These are phyloP conservation scores for Aspergillus ruber DNA, from an alignment of 2,329 filamentous ascomycete genomes.

Conservation along the genomic window DNA sequence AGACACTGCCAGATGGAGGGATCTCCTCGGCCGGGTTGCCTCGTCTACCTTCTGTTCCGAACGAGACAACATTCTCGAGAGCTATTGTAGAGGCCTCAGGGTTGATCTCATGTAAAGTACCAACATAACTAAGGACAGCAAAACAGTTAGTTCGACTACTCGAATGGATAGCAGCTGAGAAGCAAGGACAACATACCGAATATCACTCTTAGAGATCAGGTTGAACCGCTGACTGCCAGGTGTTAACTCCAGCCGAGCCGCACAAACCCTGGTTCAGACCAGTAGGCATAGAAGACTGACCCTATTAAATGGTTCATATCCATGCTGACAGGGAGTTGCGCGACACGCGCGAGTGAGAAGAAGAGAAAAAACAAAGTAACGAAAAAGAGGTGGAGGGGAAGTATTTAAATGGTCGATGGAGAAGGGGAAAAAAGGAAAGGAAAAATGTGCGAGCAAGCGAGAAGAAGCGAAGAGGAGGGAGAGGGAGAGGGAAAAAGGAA, in stretches of 20 bases:
- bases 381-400: constrained; percentile 16
- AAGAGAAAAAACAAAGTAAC: constrained; percentile 15
- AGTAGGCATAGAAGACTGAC: constrained; percentile 29
- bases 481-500: constrained; percentile 16
- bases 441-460: constrained; percentile 8
- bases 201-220: constrained; percentile 94
- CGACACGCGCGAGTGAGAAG: constrained; percentile 22
- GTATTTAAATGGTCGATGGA: constrained; percentile 13
- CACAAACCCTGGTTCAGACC: constrained; percentile 26
- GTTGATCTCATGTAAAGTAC: constrained; percentile 95
- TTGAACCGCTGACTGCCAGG: constrained; percentile 76
- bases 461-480: constrained; percentile 21
- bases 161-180: constrained; percentile 12
- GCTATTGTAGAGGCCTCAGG: constrained; percentile 95
- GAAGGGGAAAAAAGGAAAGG: constrained; percentile 16
- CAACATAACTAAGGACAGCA: constrained; percentile 67
- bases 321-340: constrained; percentile 33
- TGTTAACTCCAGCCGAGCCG: constrained; percentile 32
- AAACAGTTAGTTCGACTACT: constrained; percentile 28
- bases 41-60: constrained; percentile 86
- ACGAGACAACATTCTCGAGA: constrained; percentile 90
- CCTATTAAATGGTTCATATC: constrained; percentile 48
- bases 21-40: constrained; percentile 75
- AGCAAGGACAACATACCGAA: constrained; percentile 60
- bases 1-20: constrained; percentile 75